Conservation (phyloP, 225 moss, liverwort and hornwort species). For the Bryum argenteum region DNA sequence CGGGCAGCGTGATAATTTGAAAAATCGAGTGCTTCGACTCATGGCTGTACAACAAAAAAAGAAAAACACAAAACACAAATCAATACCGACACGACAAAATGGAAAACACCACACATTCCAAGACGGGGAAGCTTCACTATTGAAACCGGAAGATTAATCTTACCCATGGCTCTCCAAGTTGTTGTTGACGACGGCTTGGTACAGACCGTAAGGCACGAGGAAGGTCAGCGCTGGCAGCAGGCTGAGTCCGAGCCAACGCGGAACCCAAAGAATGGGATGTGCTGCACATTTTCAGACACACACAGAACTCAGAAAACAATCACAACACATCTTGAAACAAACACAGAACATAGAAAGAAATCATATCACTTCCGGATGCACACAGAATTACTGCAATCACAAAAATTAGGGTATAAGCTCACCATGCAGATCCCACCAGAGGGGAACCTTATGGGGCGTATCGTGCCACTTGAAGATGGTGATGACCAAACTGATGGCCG, state of each 20-base stretch:
- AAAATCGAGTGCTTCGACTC: conserved; percentile 48
- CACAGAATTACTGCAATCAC: neutral
- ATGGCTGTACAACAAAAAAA: conserved; percentile 19
- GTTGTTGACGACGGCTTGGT: conserved; percentile 38
- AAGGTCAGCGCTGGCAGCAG: conserved; percentile 50
- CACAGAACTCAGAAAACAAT: conserved; percentile 8
- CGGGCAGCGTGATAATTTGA: conserved; percentile 47
- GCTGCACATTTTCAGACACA: conserved; percentile 38
- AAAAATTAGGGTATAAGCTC: conserved; percentile 18
- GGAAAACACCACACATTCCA: neutral
- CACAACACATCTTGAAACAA: neutral
- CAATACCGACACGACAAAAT: neutral
- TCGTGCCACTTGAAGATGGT: conserved; percentile 54
- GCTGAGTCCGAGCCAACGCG: conserved; percentile 52
- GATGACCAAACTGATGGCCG: conserved; percentile 54
- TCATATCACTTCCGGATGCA: neutral
- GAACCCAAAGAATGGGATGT: conserved; percentile 41
- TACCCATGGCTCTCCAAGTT: conserved; percentile 55
- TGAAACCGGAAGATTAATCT: neutral
- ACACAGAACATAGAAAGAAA: conserved; percentile 1
- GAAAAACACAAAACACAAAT: neutral
- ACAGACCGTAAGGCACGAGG: conserved; percentile 45
- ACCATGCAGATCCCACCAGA: conserved; percentile 67
- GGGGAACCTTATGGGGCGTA: conserved; percentile 40
- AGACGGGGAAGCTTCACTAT: neutral